These are phyloP conservation scores for Ambrosia artemisiifolia DNA, from an alignment of 129 eudicot species.

Conservation along the genomic window DNA sequence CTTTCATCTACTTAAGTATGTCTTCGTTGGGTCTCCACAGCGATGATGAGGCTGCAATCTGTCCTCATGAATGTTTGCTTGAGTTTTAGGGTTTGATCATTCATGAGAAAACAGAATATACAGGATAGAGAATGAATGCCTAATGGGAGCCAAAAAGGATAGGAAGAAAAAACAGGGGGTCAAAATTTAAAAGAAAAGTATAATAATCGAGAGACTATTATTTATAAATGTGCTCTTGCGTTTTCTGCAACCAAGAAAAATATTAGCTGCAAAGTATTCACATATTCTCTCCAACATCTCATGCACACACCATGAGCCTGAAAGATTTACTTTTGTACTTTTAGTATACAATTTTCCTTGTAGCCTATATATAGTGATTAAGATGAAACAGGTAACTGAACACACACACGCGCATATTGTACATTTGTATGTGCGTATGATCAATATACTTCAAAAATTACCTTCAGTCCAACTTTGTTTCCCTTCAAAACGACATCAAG, in stretches of 20 bases:
- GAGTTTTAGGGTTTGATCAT: not conserved
- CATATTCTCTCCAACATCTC: slow-evolving; percentile 8
- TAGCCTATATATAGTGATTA: not conserved
- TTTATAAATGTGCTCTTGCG: not conserved
- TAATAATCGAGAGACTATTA: not conserved
- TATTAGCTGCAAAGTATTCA: slow-evolving; percentile 1
- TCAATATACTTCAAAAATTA: slow-evolving; percentile 21
- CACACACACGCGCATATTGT: not conserved
- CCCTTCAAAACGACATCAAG: slow-evolving; percentile 95
- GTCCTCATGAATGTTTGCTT: not conserved
- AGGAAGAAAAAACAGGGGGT: not conserved
- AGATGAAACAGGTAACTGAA: slow-evolving; percentile 8
- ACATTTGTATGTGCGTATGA: not conserved
- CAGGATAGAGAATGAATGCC: not conserved
- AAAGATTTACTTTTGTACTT: not conserved
- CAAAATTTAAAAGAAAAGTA: no score
- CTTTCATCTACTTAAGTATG: not conserved
- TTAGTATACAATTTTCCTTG: not conserved
- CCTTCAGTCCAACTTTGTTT: slow-evolving; percentile 95
- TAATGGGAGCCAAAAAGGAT: not conserved
- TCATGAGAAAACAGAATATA: not conserved
- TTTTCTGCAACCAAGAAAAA: not conserved
- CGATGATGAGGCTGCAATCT: not conserved
- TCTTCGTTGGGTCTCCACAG: not conserved
- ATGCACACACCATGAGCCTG: not conserved